Evolutionary conservation across 352 stramenopile species (phyloP).

Genomic region (Globisporangium nunn): DNA sequence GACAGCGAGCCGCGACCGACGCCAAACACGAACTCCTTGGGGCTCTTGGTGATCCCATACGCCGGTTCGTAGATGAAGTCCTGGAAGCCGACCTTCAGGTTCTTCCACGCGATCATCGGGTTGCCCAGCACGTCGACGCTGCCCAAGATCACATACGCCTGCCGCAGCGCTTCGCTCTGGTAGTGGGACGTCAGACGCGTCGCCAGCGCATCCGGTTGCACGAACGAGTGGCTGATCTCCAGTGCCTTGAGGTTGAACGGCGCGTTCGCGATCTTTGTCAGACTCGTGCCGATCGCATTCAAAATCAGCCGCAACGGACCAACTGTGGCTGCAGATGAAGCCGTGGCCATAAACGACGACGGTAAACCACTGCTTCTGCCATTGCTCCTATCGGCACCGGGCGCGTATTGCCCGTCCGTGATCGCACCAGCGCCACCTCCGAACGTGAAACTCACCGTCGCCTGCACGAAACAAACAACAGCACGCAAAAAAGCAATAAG

Average conservation of each 20-base stretch:
- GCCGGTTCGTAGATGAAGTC: conserved; percentile 81
- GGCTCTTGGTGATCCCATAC: conserved; percentile 73
- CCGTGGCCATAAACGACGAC: conserved; percentile 14
- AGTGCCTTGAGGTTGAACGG: conserved; percentile 77
- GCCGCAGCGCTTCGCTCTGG: conserved; percentile 80
- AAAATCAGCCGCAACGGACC: conserved; percentile 75
- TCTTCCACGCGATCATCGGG: conserved; percentile 85
- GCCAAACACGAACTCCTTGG: conserved; percentile 69
- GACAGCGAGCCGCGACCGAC: conserved; percentile 79
- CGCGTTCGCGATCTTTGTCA: conserved; percentile 86
- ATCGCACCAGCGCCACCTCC: conserved; percentile 59
- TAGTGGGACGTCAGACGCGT: conserved; percentile 75
- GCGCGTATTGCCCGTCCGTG: conserved; percentile 40
- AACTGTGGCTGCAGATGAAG: conserved; percentile 49
- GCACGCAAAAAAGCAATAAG: not conserved
- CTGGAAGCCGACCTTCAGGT: conserved; percentile 69
- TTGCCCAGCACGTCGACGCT: conserved; percentile 86
- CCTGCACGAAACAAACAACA: conserved; percentile 16
- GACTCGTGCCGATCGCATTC: conserved; percentile 81
- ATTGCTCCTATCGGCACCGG: conserved; percentile 20
- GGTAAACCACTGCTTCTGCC: not conserved
- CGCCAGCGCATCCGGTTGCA: conserved; percentile 67
- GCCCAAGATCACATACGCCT: conserved; percentile 84
- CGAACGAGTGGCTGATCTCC: conserved; percentile 78
- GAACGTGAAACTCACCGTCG: conserved; percentile 82